Evolutionary conservation across 768 basidiomycete genomes (phyloP).

Genomic region (Pisolithus marmoratus): DNA sequence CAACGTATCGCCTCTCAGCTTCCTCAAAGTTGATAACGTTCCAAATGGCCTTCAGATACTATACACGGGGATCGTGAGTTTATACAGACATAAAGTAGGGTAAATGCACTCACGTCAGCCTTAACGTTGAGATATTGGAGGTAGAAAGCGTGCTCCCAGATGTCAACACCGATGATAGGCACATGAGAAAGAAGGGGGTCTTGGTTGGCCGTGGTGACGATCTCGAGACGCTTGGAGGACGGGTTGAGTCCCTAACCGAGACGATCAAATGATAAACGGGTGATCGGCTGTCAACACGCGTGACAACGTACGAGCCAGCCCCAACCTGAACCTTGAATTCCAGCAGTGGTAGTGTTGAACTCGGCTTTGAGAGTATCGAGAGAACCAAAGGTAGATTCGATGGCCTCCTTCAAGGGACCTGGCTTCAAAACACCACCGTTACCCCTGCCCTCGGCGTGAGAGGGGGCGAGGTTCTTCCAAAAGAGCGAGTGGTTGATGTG

Average conservation of each 20-base stretch:
- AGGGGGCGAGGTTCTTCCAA: conserved; percentile 89
- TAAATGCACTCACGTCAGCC: conserved; percentile 61
- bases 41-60: conserved; percentile 80
- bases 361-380: conserved; percentile 70
- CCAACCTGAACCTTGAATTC: conserved; percentile 93
- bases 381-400: conserved; percentile 58
- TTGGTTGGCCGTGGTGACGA: conserved; percentile 92
- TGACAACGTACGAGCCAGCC: conserved; percentile 79
- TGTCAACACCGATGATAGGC: conserved; percentile 88
- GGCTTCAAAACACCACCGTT: conserved; percentile 52
- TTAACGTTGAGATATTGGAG: conserved; percentile 96
- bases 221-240: conserved; percentile 65
- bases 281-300: neutral
- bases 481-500: conserved; percentile 96
- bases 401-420: conserved; percentile 63
- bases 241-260: conserved; percentile 63
- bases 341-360: conserved; percentile 81
- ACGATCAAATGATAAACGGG: neutral
- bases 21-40: conserved; percentile 68
- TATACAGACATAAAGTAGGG: neutral
- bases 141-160: conserved; percentile 97
- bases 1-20: conserved; percentile 60
- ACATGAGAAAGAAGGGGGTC: conserved; percentile 75
- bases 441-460: conserved; percentile 46
- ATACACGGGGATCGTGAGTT: neutral